A percentile compares a stretch with the other conserved stretches of the same genome.
These are phyloP conservation scores for Seiridium unicorne DNA, from an alignment of 2,329 filamentous ascomycete species.

Conservation along the genomic window DNA sequence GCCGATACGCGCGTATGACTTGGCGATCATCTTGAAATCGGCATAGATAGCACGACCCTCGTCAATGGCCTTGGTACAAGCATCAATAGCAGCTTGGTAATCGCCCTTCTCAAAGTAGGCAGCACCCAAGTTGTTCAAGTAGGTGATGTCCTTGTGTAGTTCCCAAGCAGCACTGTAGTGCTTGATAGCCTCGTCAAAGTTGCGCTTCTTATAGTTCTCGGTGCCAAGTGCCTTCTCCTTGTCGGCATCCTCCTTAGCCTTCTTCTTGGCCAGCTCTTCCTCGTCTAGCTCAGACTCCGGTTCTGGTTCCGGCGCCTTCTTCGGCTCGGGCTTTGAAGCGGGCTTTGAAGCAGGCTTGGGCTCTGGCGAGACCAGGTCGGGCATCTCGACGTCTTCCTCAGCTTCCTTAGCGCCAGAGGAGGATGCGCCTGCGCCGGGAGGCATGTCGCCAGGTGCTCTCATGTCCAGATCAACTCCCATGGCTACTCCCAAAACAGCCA, in stretches of 20 bases:
- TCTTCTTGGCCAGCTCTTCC: conserved; percentile 78
- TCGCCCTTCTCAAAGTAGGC: conserved; percentile 97
- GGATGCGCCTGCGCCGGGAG: conserved; percentile 27
- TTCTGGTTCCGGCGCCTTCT: conserved; percentile 40
- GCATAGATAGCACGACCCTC: conserved; percentile 87
- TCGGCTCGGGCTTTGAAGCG: conserved; percentile 55
- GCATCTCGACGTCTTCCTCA: conserved; percentile 77
- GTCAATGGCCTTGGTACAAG: conserved; percentile 84
- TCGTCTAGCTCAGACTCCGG: conserved; percentile 73
- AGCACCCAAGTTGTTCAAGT: conserved; percentile 93
- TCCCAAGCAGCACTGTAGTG: conserved; percentile 98
- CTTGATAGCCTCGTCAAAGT: conserved; percentile 91
- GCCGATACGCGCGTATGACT: conserved; percentile 95
- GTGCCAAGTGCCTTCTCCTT: conserved; percentile 93
- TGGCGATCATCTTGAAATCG: conserved; percentile 98
- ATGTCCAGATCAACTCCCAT: conserved; percentile 92
- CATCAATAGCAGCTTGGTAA: conserved; percentile 80
- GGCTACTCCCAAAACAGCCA: conserved; percentile 90
- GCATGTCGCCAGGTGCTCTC: conserved; percentile 33
- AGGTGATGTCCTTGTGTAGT: conserved; percentile 91
- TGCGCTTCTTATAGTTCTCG: conserved; percentile 95
- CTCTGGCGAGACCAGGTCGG: conserved; percentile 54
- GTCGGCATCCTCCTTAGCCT: conserved; percentile 90
- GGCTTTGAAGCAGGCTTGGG: conserved; percentile 52
- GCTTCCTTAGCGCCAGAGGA: conserved; percentile 38